These are phyloP conservation scores for Cercis canadensis DNA, from an alignment of 306 rosid genomes.

Conservation along the genomic window DNA sequence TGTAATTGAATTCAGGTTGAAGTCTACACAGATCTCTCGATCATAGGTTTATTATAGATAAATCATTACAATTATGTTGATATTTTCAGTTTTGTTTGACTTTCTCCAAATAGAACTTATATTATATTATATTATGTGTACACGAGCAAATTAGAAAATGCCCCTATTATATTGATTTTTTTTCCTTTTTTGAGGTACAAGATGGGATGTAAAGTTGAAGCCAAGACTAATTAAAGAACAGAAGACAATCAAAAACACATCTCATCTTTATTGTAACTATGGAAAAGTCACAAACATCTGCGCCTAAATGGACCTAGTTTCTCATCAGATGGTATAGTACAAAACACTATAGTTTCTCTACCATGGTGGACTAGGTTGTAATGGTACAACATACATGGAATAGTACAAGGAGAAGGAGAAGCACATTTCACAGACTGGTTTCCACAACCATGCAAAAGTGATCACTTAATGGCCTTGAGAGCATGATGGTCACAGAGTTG, in stretches of 20 bases:
- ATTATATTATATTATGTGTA: too few species aligned
- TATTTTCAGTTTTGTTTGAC: too few species aligned
- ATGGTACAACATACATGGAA: slow-evolving; percentile 46
- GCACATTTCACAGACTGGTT: slow-evolving; percentile 35
- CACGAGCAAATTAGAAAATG: too few species aligned
- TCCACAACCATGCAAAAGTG: slow-evolving; percentile 9
- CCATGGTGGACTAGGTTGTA: slow-evolving; percentile 3
- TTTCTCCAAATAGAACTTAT: too few species aligned
- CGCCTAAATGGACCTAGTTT: slow-evolving; percentile 46
- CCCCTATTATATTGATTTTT: too few species aligned
- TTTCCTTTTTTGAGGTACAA: too few species aligned
- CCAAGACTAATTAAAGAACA: too few species aligned
- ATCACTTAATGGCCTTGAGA: slow-evolving; percentile 60
- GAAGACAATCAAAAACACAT: slow-evolving; percentile 19
- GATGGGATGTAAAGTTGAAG: too few species aligned
- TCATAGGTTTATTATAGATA: too few species aligned
- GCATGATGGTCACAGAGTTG: slow-evolving; percentile 50
- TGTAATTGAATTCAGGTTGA: too few species aligned
- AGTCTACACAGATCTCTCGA: too few species aligned
- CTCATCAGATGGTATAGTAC: slow-evolving; percentile 38
- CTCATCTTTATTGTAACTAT: slow-evolving; percentile 42
- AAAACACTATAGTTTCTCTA: slow-evolving; percentile 40
- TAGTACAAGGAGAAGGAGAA: slow-evolving; percentile 2
- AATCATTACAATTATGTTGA: too few species aligned
- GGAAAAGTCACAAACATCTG: slow-evolving; percentile 24